A percentile compares a stretch with the other conserved stretches of the same genome.
Evolutionary conservation across 139 green algal species (phyloP).

Genomic region (Coccomyxa sp.): DNA sequence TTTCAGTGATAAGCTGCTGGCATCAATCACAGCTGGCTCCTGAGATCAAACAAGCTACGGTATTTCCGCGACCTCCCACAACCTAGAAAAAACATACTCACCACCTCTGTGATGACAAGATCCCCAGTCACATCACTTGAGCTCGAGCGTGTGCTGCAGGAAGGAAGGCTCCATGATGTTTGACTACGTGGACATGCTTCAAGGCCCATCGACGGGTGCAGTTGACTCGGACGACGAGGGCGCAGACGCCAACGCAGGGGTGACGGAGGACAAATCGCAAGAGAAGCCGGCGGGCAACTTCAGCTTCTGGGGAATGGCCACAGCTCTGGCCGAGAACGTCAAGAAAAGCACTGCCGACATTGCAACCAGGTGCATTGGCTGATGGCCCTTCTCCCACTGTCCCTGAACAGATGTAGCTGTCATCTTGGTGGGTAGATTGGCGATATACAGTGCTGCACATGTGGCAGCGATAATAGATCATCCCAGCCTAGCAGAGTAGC

Average conservation of each 20-base stretch:
- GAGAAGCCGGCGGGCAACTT: constrained; percentile 4
- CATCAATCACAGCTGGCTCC: constrained; percentile 3
- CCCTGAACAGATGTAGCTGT: too few species aligned
- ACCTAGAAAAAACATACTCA: too few species aligned
- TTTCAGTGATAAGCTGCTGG: constrained; percentile 12
- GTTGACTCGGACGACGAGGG: neutral
- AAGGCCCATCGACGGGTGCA: neutral
- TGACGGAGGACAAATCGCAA: neutral
- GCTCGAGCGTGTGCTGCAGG: too few species aligned
- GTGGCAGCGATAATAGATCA: too few species aligned
- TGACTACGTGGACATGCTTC: constrained; percentile 16
- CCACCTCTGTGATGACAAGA: too few species aligned
- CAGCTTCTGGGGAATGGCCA: constrained; percentile 60
- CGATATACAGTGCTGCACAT: neutral
- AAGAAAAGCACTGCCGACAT: constrained; percentile 58
- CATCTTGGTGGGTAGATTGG: too few species aligned
- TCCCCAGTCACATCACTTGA: too few species aligned
- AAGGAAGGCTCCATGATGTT: neutral
- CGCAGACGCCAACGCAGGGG: neutral
- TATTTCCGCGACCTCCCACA: too few species aligned
- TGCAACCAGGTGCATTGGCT: constrained; percentile 30
- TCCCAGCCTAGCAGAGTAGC: too few species aligned
- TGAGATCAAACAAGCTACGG: neutral
- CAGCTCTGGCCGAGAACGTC: constrained; percentile 48
- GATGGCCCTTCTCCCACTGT: too few species aligned